These are phyloP conservation scores for Chenopodium album DNA, from an alignment of 148 eudicot genomes.

Conservation along the genomic window DNA sequence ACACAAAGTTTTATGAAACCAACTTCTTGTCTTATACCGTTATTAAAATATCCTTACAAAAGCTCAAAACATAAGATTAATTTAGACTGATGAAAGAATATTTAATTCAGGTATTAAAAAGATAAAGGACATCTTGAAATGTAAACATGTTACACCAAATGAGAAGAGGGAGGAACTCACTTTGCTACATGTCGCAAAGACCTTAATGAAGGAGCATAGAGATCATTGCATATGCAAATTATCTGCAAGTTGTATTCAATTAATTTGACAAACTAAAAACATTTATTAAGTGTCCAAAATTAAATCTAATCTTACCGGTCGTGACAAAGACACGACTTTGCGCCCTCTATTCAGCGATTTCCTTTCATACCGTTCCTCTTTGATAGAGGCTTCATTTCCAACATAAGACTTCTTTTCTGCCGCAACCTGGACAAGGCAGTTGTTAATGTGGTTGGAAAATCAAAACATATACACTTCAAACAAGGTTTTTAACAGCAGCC, in stretches of 20 bases:
- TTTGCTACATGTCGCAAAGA: slow-evolving; percentile 92
- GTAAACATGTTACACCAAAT: background rate
- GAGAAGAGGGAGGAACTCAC: slow-evolving; percentile 45
- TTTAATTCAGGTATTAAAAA: too few species aligned
- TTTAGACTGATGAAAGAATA: background rate
- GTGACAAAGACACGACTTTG: slow-evolving; percentile 55
- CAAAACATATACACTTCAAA: background rate
- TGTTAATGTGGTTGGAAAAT: slow-evolving; percentile 8
- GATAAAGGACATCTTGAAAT: background rate
- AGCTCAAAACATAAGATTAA: background rate
- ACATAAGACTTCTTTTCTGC: slow-evolving; percentile 54
- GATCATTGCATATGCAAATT: slow-evolving; percentile 96
- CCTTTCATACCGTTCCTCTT: slow-evolving; percentile 47
- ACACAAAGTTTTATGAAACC: background rate
- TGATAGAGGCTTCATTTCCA: slow-evolving; percentile 51
- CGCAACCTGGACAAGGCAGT: slow-evolving; percentile 49
- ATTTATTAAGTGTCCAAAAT: slow-evolving; percentile 12
- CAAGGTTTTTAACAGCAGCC: background rate
- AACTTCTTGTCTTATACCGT: background rate
- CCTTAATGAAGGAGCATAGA: slow-evolving; percentile 92
- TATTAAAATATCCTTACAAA: background rate
- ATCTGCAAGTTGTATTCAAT: slow-evolving; percentile 48
- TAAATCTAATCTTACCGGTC: slow-evolving; percentile 69
- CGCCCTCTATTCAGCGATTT: slow-evolving; percentile 56
- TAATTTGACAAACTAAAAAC: slow-evolving; percentile 7